Base-by-base conservation (phyloP, 2,329 filamentous ascomycete species). In the Trichoderma polysporum region DNA sequence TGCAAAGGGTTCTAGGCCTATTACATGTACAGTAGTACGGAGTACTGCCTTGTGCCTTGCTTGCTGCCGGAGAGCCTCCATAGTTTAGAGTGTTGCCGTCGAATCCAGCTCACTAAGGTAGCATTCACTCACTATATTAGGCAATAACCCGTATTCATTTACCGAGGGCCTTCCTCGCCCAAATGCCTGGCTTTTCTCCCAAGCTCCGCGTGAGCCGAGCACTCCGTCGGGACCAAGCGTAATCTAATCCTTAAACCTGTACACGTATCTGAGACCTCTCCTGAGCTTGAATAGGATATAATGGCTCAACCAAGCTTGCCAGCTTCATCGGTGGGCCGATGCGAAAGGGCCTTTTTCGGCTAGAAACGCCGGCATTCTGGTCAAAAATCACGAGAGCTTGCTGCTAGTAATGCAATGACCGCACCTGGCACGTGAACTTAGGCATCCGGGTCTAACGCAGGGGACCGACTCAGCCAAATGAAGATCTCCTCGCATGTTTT, bases 251-350 rank as follows among this genome's bases (percentile, higher is more conserved):
- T 54, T 33, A 15, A 61, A 29, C 31, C 31, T 29, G 31, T 19
- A 7, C 58, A 37, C 31, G 58, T 29, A 61, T 39, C 13, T 58
- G 35, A 33, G 29, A 19, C 17, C 12, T 61, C 58, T 61, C 45
- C 58, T 52, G 58, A 61, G 22, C 45, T 61, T 45, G 9, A 19
- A 3, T 10, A 17, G 33, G 58, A 61, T 53, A 31, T 45, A 53
- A 62, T 53, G 35, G 59, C 59, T 62, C 59, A 62, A 39, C 39
- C 58, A 39, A 50, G 45, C 19, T 47, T 50, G 15, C 45, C 58
- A 50, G 58, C 45, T 35, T 61, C 25, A 15, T 39, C 33, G 12
- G 47, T 52, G 31, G 33, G 59, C 12, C 25, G 59, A 62, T 62
- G 47, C 22, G 10, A 35, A 50, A n/a, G 41, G 41, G 13, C 41